Evolutionary conservation across 2,329 filamentous ascomycete genomes (phyloP).

Genomic region (Xylariaceae sp.): DNA sequence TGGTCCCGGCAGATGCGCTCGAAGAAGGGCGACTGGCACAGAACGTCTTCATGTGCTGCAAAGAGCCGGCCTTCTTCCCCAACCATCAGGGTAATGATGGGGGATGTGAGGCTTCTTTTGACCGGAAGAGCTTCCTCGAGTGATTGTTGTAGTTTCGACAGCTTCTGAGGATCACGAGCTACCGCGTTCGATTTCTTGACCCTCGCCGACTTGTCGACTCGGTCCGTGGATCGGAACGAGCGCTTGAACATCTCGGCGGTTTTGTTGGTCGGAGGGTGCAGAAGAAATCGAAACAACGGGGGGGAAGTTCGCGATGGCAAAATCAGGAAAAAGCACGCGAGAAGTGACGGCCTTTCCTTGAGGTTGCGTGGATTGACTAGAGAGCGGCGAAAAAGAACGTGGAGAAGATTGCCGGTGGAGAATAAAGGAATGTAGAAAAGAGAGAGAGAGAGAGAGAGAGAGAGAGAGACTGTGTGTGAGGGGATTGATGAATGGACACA

Average conservation of each 20-base stretch:
- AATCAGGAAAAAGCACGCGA: conserved; percentile 25
- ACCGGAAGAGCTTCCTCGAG: conserved; percentile 47
- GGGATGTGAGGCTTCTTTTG: conserved; percentile 43
- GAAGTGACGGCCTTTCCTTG: conserved; percentile 21
- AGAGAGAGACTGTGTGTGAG: conserved; percentile 31
- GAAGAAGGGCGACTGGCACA: conserved; percentile 82
- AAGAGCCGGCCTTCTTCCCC: conserved; percentile 83
- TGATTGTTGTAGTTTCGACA: conserved; percentile 80
- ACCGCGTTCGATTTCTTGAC: conserved; percentile 60
- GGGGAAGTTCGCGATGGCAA: conserved; percentile 26
- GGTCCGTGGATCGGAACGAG: conserved; percentile 77
- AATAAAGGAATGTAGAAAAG: conserved; percentile 22
- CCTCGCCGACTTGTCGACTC: conserved; percentile 83
- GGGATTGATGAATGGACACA: conserved; percentile 37
- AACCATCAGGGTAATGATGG: conserved; percentile 82
- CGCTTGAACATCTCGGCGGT: conserved; percentile 78
- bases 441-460: conserved; percentile 12
- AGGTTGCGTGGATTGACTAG: conserved; percentile 27
- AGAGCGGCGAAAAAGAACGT: conserved; percentile 52
- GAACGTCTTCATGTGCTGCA: conserved; percentile 89
- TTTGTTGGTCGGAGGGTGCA: conserved; percentile 23
- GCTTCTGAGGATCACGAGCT: conserved; percentile 68
- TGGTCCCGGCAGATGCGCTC: conserved; percentile 63
- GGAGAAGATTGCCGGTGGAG: conserved; percentile 20
- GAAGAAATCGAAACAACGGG: conserved; percentile 31